Conservation (phyloP, 2,329 filamentous ascomycete species). For the Eutypella sp. region DNA sequence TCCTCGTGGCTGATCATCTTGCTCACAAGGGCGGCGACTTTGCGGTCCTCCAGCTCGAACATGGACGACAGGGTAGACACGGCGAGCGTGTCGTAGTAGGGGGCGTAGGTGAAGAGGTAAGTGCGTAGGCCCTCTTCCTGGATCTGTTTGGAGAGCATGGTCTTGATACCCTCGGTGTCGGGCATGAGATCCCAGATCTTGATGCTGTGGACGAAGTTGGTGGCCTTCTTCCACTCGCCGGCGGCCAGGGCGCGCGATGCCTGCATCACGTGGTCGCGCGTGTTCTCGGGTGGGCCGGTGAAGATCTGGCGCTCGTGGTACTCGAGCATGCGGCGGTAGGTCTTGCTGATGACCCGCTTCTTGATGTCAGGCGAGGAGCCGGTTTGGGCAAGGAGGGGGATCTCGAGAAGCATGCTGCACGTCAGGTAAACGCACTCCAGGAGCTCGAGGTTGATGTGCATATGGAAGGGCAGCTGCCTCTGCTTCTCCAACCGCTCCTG, state of each 20-base stretch:
- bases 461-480: slow-evolving; percentile 97
- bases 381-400: slow-evolving; percentile 92
- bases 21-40: slow-evolving; percentile 91
- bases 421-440: slow-evolving; percentile 98
- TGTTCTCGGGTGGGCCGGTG: slow-evolving; percentile 97
- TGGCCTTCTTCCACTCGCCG: slow-evolving; percentile 98
- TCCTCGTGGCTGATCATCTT: slow-evolving; percentile 99
- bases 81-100: slow-evolving; percentile 96
- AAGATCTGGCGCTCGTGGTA: slow-evolving; percentile 99
- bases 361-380: slow-evolving; percentile 94
- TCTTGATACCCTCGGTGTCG: slow-evolving; percentile 87
- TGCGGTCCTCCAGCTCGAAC: slow-evolving; percentile 90
- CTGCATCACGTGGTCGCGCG: slow-evolving; percentile 98
- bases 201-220: slow-evolving; percentile 89
- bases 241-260: slow-evolving; percentile 94
- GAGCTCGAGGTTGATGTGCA: slow-evolving; percentile 99
- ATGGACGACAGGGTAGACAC: slow-evolving; percentile 80
- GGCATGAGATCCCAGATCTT: slow-evolving; percentile 99
- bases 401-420: slow-evolving; percentile 98
- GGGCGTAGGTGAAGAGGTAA: slow-evolving; percentile 98
- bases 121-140: slow-evolving; percentile 97
- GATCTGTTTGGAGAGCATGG: slow-evolving; percentile 95
- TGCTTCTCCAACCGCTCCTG: slow-evolving; percentile 97
- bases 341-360: slow-evolving; percentile 98
- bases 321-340: slow-evolving; percentile 97